Conservation (phyloP, 2,329 filamentous ascomycete genomes). For the Rugonectria rugulosa region DNA sequence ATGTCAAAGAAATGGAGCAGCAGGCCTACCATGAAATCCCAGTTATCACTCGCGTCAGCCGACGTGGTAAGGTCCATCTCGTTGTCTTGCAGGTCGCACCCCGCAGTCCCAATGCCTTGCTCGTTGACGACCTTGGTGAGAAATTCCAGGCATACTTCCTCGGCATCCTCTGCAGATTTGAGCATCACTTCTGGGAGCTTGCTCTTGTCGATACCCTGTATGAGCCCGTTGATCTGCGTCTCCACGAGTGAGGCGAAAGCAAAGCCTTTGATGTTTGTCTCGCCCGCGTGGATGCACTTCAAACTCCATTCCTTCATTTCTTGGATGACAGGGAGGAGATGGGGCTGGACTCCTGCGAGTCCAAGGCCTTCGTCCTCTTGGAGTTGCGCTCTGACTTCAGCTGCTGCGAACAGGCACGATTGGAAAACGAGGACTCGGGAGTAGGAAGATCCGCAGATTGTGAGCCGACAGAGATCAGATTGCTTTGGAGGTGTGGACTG, state of each 20-base stretch:
- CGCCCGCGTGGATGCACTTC: slow-evolving; percentile 52
- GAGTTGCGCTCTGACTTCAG: slow-evolving; percentile 51
- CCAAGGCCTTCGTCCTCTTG: slow-evolving; percentile 51
- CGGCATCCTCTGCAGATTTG: slow-evolving; percentile 47
- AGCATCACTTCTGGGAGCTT: slow-evolving; percentile 46
- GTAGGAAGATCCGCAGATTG: slow-evolving; percentile 50
- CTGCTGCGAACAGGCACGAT: slow-evolving; percentile 45
- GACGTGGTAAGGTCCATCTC: not conserved
- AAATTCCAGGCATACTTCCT: slow-evolving; percentile 42
- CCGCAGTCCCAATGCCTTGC: slow-evolving; percentile 1
- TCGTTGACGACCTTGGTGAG: slow-evolving; percentile 42
- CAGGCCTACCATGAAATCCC: slow-evolving; percentile 37
- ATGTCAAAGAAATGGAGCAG: not conserved
- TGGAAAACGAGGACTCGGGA: slow-evolving; percentile 47
- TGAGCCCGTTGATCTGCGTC: slow-evolving; percentile 52
- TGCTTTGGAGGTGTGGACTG: slow-evolving; percentile 7
- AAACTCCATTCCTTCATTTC: slow-evolving; percentile 52
- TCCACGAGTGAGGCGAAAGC: slow-evolving; percentile 45
- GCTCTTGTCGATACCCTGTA: slow-evolving; percentile 43
- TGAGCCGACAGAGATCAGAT: slow-evolving; percentile 48
- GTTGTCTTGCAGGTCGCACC: not conserved
- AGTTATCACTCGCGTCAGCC: slow-evolving; percentile 28
- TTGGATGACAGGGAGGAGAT: slow-evolving; percentile 52
- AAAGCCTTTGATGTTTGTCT: slow-evolving; percentile 64
- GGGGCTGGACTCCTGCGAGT: slow-evolving; percentile 44